Percentiles rank a stretch among this genome's conserved stretches.
These are phyloP conservation scores for Cyberlindnera maritima DNA, from an alignment of 805 yeast genomes.

Conservation along the genomic window DNA sequence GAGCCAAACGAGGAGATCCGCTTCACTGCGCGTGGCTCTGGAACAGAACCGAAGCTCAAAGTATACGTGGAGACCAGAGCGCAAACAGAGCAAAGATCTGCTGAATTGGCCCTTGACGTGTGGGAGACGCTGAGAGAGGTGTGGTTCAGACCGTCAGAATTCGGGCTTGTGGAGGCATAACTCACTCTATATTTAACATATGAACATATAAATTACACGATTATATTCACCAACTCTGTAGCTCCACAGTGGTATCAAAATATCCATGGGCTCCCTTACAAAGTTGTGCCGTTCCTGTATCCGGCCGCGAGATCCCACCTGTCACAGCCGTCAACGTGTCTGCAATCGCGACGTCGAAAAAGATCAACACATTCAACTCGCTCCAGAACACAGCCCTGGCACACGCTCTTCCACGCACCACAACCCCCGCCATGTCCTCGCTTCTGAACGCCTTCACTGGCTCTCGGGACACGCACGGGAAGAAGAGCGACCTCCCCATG, in stretches of 20 bases:
- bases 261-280: too few species aligned
- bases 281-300: too few species aligned
- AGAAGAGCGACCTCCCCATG: constrained; percentile 50
- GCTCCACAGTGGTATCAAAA: too few species aligned
- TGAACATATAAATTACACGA: neutral
- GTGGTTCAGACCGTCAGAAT: constrained; percentile 69
- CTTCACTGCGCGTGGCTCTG: constrained; percentile 90
- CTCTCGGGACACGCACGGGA: constrained; percentile 33
- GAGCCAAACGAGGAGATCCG: constrained; percentile 46
- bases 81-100: constrained; percentile 44
- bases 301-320: too few species aligned
- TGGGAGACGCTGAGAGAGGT: constrained; percentile 58
- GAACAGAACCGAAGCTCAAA: constrained; percentile 94
- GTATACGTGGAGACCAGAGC: constrained; percentile 83
- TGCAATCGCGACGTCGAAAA: neutral
- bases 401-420: too few species aligned
- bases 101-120: constrained; percentile 51
- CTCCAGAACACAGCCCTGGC: constrained; percentile 8
- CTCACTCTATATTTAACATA: too few species aligned
- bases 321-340: too few species aligned
- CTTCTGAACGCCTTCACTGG: neutral
- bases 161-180: constrained; percentile 33
- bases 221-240: too few species aligned
- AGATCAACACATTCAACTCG: neutral
- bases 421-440: too few species aligned